phyloP scores from a whole-genome alignment of 805 yeast species.

The Metschnikowia picachoensis region DNA sequence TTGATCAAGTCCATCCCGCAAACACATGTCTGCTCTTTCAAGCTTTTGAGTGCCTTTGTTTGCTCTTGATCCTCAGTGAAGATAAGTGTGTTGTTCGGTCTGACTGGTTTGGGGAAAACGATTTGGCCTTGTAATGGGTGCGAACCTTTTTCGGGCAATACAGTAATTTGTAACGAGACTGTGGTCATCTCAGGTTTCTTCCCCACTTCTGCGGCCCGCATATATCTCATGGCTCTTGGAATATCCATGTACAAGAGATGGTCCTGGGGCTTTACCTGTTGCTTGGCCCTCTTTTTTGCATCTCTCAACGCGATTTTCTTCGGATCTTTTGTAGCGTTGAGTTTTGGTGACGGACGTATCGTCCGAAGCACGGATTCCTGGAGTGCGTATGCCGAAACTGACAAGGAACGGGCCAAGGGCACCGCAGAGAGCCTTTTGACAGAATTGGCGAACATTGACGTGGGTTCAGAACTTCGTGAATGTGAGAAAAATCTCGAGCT shows the following conservation, averaged over 20 bases:
- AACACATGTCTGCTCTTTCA: constrained; percentile 53
- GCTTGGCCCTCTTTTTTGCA: constrained; percentile 10
- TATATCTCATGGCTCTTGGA: constrained; percentile 66
- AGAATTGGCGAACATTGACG: constrained; percentile 5
- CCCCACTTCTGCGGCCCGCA: constrained; percentile 91
- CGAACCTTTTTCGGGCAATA: constrained; percentile 72
- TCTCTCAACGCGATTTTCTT: constrained; percentile 14
- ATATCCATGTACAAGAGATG: constrained; percentile 70
- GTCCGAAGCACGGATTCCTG: constrained; percentile 7
- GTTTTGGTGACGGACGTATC: constrained; percentile 17
- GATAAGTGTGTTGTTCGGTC: constrained; percentile 60
- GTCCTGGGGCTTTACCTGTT: constrained; percentile 33
- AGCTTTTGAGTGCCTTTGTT: constrained; percentile 48
- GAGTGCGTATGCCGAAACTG: constrained; percentile 1
- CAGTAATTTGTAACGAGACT: constrained; percentile 55
- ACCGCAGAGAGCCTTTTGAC: constrained; percentile 2
- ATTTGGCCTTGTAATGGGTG: constrained; percentile 71
- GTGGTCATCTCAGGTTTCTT: constrained; percentile 69
- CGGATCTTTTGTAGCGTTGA: constrained; percentile 14
- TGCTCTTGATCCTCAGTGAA: constrained; percentile 58
- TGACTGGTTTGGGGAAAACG: constrained; percentile 67
- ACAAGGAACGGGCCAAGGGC: constrained; percentile 5
- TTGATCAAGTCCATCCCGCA: constrained; percentile 75
- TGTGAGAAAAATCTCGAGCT: background rate
- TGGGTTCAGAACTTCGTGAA: background rate